Evolutionary conservation across 106 monocot species (phyloP), one percentile per base, ranked within the genome.

Genomic region (Dioscorea zingiberensis): DNA sequence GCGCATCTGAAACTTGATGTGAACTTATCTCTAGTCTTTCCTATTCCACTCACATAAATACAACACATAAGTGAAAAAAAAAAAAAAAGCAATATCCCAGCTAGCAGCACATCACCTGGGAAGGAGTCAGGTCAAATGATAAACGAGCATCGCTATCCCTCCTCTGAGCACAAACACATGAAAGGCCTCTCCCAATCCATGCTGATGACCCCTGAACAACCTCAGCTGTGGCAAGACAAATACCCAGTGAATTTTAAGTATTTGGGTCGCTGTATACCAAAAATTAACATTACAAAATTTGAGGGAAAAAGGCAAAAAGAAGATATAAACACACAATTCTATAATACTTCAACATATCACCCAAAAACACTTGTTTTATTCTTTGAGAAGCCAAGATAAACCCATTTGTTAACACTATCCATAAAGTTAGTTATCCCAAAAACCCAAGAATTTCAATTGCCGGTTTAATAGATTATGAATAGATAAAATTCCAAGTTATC

Each of bases 101-200:
- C 30, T 29, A 25, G 17, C 26, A 25, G 22, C 18, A 48, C 0
- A 25, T 68, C 75, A 90, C 94, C 87, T 95, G 87, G 48, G 60
- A 76, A 60, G 94, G 87, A 1, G 87, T 85, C 48, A 91, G 66
- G 16, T 95, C 85, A 66, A 91, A 88, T 55, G 87, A 85, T 51
- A 95, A 62, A 38, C 87, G 87, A 29, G 83, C 61, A 73, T 80
- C 83, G 75, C 74, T 85, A 4, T 85, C 90, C 76, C 87, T 83
- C 74, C 85, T 83, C 58, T 95, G 94, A 63, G 85, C 91, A 77
- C 94, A 91, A 56, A 94, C 94, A 81, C 94, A 94, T 55, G 94
- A 85, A 44, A 94, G 78, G 17, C 95, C 91, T 77, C 69, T 88
- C 25, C 95, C 95, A 77, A 95, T 63, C 95, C 95, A 95, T 77